A percentile compares a stretch with the other conserved stretches of the same genome.
Evolutionary conservation across 2,329 filamentous ascomycete species (phyloP).

Genomic region (Colletotrichum nymphaeae): DNA sequence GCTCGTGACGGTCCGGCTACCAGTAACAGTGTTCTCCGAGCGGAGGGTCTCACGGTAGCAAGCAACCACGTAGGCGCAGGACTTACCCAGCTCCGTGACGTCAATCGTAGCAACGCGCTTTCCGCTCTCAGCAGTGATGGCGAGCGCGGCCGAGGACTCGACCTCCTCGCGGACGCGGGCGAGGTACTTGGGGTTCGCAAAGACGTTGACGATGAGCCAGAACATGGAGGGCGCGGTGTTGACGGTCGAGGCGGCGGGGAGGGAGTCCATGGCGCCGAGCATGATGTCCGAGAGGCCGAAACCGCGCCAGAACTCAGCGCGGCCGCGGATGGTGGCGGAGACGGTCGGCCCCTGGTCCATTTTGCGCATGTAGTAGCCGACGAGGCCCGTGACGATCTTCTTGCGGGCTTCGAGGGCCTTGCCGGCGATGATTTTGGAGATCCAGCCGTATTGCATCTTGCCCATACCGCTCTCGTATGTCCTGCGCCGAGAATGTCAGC

Average conservation of each 20-base stretch:
- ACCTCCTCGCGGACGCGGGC: conserved; percentile 46
- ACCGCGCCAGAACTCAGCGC: conserved; percentile 42
- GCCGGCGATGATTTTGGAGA: conserved; percentile 35
- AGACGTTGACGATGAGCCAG: conserved; percentile 49
- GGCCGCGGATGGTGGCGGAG: conserved; percentile 43
- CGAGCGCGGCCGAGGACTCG: conserved; percentile 32
- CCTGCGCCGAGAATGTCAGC: not conserved
- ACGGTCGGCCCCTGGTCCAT: conserved; percentile 41
- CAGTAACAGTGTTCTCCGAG: conserved; percentile 48
- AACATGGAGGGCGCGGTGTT: conserved; percentile 52
- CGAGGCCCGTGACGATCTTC: conserved; percentile 41
- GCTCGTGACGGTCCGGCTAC: conserved; percentile 51
- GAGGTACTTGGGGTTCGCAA: conserved; percentile 41
- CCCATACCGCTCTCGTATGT: conserved; percentile 11
- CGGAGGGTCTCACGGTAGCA: conserved; percentile 58
- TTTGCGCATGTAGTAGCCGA: conserved; percentile 43
- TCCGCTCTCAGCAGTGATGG: conserved; percentile 12
- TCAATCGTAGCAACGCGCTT: conserved; percentile 44
- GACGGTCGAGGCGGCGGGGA: conserved; percentile 44
- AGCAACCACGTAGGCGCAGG: conserved; percentile 54
- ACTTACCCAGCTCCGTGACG: conserved; percentile 47
- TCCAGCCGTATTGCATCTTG: conserved; percentile 20
- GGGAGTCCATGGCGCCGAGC: conserved; percentile 44
- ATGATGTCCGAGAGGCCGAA: conserved; percentile 43
- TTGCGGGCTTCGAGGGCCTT: conserved; percentile 40